Percentiles rank a stretch among this genome's conserved stretches.
phyloP scores from a whole-genome alignment of 163 green algal genomes.

The Chloromonas sp. region DNA sequence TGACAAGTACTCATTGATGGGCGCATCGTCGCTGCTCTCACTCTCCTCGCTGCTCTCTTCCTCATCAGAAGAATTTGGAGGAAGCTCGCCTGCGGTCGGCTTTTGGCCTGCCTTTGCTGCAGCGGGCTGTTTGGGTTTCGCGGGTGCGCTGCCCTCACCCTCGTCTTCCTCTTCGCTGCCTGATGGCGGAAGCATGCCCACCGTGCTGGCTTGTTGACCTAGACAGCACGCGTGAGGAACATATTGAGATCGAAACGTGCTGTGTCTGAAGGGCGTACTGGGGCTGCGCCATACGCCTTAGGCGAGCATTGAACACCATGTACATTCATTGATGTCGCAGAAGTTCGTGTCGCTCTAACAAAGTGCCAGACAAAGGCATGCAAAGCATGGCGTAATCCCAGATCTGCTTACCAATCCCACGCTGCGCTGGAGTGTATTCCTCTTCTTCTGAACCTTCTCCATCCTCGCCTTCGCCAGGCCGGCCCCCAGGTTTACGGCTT shows the following conservation, averaged over 20 bases:
- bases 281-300: too few relatives aligned
- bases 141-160: constrained; percentile 17
- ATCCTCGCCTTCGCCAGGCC: too few relatives aligned
- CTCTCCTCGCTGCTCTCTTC: constrained; percentile 34
- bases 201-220: constrained; percentile 55
- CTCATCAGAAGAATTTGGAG: constrained; percentile 55
- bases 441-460: too few relatives aligned
- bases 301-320: too few relatives aligned
- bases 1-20: constrained; percentile 22
- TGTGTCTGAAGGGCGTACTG: too few relatives aligned
- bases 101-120: constrained; percentile 31
- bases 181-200: constrained; percentile 66
- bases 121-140: constrained; percentile 5
- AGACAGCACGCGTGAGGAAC: background rate
- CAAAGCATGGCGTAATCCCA: too few relatives aligned
- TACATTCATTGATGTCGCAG: too few relatives aligned
- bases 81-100: constrained; percentile 59
- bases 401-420: too few relatives aligned
- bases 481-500: too few relatives aligned
- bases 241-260: background rate
- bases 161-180: constrained; percentile 54
- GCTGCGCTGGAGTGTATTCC: too few relatives aligned
- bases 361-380: too few relatives aligned
- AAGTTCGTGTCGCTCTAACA: too few relatives aligned
- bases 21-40: constrained; percentile 6